Evolutionary conservation across 2,329 filamentous ascomycete genomes (phyloP).

Genomic region (Fusarium sp.): DNA sequence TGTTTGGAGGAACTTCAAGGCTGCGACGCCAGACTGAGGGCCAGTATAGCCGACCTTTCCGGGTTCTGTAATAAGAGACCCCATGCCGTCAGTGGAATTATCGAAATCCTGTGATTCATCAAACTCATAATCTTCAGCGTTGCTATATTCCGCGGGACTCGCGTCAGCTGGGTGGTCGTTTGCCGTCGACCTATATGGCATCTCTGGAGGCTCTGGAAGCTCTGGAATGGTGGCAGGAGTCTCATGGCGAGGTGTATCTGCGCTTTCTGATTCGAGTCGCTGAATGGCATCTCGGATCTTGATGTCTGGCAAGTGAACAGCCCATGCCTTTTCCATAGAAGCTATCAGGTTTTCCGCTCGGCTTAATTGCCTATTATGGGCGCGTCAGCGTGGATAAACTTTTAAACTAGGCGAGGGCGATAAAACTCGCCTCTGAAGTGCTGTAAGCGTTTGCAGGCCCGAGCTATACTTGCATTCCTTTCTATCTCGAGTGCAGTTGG

Average conservation of each 20-base stretch:
- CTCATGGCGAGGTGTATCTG: not conserved
- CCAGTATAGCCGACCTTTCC: slow-evolving; percentile 28
- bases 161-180: slow-evolving; percentile 2
- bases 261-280: not conserved
- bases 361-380: not conserved
- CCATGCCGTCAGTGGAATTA: slow-evolving; percentile 28
- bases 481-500: slow-evolving; percentile 9
- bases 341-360: slow-evolving; percentile 5
- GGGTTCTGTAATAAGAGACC: slow-evolving; percentile 17
- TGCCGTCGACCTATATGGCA: not conserved
- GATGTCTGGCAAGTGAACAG: slow-evolving; percentile 5
- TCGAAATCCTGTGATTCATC: slow-evolving; percentile 23
- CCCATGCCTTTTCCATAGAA: slow-evolving; percentile 21
- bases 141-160: slow-evolving; percentile 12
- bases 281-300: slow-evolving; percentile 3
- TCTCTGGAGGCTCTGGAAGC: slow-evolving; percentile 10
- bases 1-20: slow-evolving; percentile 25
- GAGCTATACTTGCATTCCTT: slow-evolving; percentile 12
- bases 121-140: slow-evolving; percentile 23
- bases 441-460: not conserved
- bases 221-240: not conserved
- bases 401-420: not conserved
- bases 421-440: slow-evolving; percentile 5
- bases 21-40: slow-evolving; percentile 27
- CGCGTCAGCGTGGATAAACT: not conserved